Base-by-base conservation (phyloP, 2,329 filamentous ascomycete species). In the Botryosphaeria dothidea region DNA sequence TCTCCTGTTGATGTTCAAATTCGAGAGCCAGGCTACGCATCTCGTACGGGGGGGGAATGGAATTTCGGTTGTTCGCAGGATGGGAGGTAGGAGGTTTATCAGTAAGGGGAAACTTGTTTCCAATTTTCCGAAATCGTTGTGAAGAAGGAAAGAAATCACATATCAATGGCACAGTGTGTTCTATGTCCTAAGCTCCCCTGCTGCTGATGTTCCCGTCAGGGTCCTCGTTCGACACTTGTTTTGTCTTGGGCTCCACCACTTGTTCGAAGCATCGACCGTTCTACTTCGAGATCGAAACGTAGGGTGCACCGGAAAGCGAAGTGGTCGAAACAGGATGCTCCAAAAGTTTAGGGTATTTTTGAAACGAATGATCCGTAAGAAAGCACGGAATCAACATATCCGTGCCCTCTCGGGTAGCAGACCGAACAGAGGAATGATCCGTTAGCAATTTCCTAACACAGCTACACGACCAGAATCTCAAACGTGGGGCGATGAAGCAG, bases 231-330 rank as follows among this genome's bases (percentile, higher is more conserved):
- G 21, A 25, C 8, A 31, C 17, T 15, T 9, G 11, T 41, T 41
- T 45, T 43, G 34, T 9, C 38, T 45, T 31, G 25, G 13, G 13
- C 25, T 43, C 17, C 54, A 43, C 23, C 34, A 29, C 23, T 19
- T 46, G 29, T 41, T 17, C 2, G 29, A 23, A 60, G 19, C 43
- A 45, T 21, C 27, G 41, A 45, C 23, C 27, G 27, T 45, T 23
- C 21, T 31, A 23, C 38, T 41, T 46, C 19, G 31, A 23, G 56
- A 45, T 29, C 56, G 56, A 60, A 60, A 60, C 56, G n/a, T 29
- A 60, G 56, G 56, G 41, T 60, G 56, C 56, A 60, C 43, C 56
- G 56, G 56, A 25, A 60, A 60, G 21, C 56, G 41, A 60, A 15
- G 4, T 31, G n/a, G 41, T 34, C 41, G 56, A 46, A 60, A 60